Percentiles rank a stretch among this genome's conserved stretches.
phyloP scores from a whole-genome alignment of 208 protist genomes.

The Leishmania tropica region DNA sequence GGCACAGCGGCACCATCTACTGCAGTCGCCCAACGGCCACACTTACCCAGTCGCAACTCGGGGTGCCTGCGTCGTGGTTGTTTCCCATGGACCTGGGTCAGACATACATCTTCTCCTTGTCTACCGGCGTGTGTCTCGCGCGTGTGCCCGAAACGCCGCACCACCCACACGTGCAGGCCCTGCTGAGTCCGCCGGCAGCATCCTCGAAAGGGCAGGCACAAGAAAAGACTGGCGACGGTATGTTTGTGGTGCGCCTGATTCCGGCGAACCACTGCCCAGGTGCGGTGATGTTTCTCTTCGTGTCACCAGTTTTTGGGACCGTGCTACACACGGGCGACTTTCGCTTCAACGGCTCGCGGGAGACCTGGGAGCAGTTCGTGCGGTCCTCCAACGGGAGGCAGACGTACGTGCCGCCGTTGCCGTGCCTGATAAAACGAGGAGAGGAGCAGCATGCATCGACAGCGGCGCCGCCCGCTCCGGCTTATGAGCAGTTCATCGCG shows the following conservation, averaged over 20 bases:
- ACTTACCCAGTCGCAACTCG: slow-evolving; percentile 50
- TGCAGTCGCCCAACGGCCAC: slow-evolving; percentile 66
- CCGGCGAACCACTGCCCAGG: slow-evolving; percentile 94
- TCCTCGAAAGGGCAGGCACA: background rate
- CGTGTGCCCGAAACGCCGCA: slow-evolving; percentile 21
- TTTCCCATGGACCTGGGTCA: slow-evolving; percentile 48
- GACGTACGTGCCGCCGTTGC: slow-evolving; percentile 4
- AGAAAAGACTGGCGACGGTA: background rate
- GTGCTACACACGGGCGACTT: slow-evolving; percentile 94
- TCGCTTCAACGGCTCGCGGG: slow-evolving; percentile 69
- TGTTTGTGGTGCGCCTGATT: slow-evolving; percentile 55
- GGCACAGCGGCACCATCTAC: slow-evolving; percentile 65
- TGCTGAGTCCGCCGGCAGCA: slow-evolving; percentile 4
- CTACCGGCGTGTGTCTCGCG: slow-evolving; percentile 26
- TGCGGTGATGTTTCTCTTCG: slow-evolving; percentile 90
- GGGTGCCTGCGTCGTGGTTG: slow-evolving; percentile 44
- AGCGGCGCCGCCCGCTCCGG: slow-evolving; percentile 9
- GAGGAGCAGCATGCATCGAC: background rate
- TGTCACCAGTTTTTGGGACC: slow-evolving; percentile 45
- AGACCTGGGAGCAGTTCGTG: slow-evolving; percentile 9
- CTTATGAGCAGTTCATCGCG: slow-evolving; percentile 62
- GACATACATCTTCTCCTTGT: slow-evolving; percentile 60
- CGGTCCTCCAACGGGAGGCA: background rate
- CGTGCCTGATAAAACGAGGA: background rate
- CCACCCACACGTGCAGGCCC: slow-evolving; percentile 16